Evolutionary conservation across 176 grass and related monocot genomes (phyloP).

Genomic region (Musa schizocarpa): DNA sequence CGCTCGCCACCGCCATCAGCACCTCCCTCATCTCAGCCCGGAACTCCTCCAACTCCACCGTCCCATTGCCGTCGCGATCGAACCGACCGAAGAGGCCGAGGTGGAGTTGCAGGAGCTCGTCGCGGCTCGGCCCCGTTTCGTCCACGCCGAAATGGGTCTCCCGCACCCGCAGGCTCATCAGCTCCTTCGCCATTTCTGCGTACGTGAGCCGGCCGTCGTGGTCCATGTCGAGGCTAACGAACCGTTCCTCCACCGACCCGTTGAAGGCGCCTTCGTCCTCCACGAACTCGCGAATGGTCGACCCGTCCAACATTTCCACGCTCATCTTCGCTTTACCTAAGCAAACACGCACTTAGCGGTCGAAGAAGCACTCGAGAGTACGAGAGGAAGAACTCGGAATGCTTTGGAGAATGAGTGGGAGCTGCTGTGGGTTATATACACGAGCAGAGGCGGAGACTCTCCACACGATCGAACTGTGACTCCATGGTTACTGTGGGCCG

Average conservation of each 20-base stretch:
- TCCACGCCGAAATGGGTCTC: constrained; percentile 48
- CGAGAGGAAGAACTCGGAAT: not conserved
- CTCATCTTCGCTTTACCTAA: constrained; percentile 36
- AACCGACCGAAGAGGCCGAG: constrained; percentile 44
- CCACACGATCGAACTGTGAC: too few relatives aligned
- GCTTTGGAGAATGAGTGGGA: constrained; percentile 6
- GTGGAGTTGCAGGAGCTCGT: constrained; percentile 38
- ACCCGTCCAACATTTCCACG: constrained; percentile 26
- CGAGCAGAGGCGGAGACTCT: not conserved
- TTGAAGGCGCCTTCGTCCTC: constrained; percentile 58
- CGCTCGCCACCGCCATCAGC: constrained; percentile 67
- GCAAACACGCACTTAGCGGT: too few relatives aligned
- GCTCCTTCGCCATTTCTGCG: constrained; percentile 52
- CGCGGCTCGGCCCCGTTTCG: constrained; percentile 12
- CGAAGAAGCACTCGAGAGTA: not conserved
- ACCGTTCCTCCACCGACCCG: constrained; percentile 33
- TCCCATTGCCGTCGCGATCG: constrained; percentile 59
- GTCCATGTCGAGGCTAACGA: constrained; percentile 48
- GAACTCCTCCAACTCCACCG: constrained; percentile 50
- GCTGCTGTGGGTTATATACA: not conserved
- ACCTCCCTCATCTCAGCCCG: constrained; percentile 73
- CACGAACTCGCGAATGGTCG: constrained; percentile 46
- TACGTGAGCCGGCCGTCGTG: constrained; percentile 51
- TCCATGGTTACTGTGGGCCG: constrained; percentile 13
- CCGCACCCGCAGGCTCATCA: constrained; percentile 43